Evolutionary conservation across 2,329 filamentous ascomycete genomes (phyloP), one percentile per base, ranked within the genome.

Genomic region (Myotisia sp.): DNA sequence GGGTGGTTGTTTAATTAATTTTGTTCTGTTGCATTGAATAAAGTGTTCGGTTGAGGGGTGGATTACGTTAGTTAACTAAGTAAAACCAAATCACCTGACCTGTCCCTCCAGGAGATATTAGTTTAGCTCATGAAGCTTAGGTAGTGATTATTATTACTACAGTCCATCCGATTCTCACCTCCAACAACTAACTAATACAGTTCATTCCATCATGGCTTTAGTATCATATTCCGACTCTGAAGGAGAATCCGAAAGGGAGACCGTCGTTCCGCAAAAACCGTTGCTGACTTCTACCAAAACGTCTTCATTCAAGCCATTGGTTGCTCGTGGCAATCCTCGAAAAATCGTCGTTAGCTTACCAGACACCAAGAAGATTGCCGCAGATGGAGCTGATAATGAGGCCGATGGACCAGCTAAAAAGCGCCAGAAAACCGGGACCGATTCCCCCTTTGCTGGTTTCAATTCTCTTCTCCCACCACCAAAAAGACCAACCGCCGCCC

Each of bases 401-500:
- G 4, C 39, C 27, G 21, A 26, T 16, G 36, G 37, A 20, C 26
- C 39, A 13, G 36, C 39, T 7, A 21, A 26, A 33, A 42, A 36
- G 26, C 21, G 27, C 16, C 29, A 26, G 27, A 29, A 32, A 23
- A 37, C 23, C 29, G 36, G 28, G 23, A 37, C 37, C 20, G 68
- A 65, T 16, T 70, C 69, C 3, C 6, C 22, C n/a, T 86, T 92
- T 47, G 70, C 79, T 33, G 80, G 77, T 2, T 90, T 94, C 63
- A 90, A 87, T 53, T 76, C 84, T 2, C 74, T 93, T 45, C 67
- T 95, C 13, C 87, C 87, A 2, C 68, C 86, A 17, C 86, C 87
- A 3, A 95, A 93, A 51, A 64, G 67, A 39, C 5, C 21, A 5
- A 22, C n/a, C 6, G 20, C 18, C 6, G 24, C 20, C 4, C 24